Conservation (phyloP, 768 basidiomycete species). For the Daedaleopsis sinensis region DNA sequence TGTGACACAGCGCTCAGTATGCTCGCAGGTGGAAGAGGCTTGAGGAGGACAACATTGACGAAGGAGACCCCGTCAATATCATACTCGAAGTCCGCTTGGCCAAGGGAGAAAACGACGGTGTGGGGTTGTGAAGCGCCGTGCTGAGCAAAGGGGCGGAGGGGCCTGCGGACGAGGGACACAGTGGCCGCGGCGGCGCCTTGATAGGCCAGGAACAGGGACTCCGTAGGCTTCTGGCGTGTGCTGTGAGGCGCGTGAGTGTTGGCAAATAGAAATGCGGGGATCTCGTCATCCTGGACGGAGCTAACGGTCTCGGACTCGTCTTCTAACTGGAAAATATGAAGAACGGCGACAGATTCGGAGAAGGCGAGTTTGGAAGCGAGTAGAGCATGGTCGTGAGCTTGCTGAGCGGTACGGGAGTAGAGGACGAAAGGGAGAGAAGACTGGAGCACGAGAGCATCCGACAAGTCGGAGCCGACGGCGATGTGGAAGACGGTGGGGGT, state of each 20-base stretch:
- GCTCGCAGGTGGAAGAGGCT: constrained; percentile 62
- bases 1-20: constrained; percentile 63
- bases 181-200: constrained; percentile 71
- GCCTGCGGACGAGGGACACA: constrained; percentile 60
- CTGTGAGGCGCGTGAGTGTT: constrained; percentile 36
- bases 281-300: constrained; percentile 59
- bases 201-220: constrained; percentile 56
- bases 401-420: constrained; percentile 73
- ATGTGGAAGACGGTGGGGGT: constrained; percentile 74
- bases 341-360: constrained; percentile 70
- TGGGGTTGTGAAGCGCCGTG: constrained; percentile 59
- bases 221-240: constrained; percentile 28
- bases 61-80: constrained; percentile 62
- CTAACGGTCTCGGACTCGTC: constrained; percentile 42
- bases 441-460: constrained; percentile 75
- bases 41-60: constrained; percentile 66
- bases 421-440: constrained; percentile 83
- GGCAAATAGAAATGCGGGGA: constrained; percentile 62
- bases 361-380: constrained; percentile 82
- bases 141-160: constrained; percentile 55
- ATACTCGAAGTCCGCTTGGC: constrained; percentile 46
- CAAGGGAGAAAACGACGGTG: constrained; percentile 74
- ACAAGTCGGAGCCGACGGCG: constrained; percentile 60
- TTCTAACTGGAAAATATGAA: constrained; percentile 76
- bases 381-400: constrained; percentile 89